Evolutionary conservation across 495 filamentous ascomycete species (phyloP).

Genomic region (Podospora pseudocomata): DNA sequence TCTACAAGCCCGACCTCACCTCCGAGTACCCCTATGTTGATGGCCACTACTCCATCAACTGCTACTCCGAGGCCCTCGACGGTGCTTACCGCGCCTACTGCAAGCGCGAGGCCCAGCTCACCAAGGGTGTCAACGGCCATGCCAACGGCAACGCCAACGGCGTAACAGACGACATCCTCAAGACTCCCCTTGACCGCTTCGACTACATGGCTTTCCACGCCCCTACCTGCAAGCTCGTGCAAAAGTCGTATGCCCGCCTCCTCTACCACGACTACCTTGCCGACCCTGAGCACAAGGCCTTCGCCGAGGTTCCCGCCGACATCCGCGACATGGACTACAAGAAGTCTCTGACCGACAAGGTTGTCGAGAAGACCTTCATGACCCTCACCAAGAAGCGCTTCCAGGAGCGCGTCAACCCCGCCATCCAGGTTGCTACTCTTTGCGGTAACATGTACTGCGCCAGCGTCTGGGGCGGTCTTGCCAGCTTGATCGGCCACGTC

Average conservation of each 20-base stretch:
- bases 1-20: conserved; percentile 98
- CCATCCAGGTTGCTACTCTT: conserved; percentile 82
- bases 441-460: conserved; percentile 99
- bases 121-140: conserved; percentile 49
- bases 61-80: conserved; percentile 95
- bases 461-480: conserved; percentile 84
- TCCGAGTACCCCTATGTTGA: conserved; percentile 98
- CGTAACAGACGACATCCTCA: conserved; percentile 46
- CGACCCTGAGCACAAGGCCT: conserved; percentile 71
- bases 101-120: conserved; percentile 71
- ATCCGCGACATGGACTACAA: conserved; percentile 80
- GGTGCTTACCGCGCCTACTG: conserved; percentile 94
- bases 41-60: conserved; percentile 89
- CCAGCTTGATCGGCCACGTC: conserved; percentile 70
- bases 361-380: conserved; percentile 95
- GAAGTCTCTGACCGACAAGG: conserved; percentile 84
- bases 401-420: conserved; percentile 78
- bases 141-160: conserved; percentile 40
- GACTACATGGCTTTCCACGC: conserved; percentile 96
- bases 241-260: conserved; percentile 91
- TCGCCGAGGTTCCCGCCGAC: conserved; percentile 82
- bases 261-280: conserved; percentile 94
- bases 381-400: conserved; percentile 92
- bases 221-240: conserved; percentile 94
- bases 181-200: conserved; percentile 83